Evolutionary conservation across 1,284 basidiomycete genomes (phyloP), one percentile per base, ranked within the genome.

Genomic region (Cutaneotrichosporon cutaneum): DNA sequence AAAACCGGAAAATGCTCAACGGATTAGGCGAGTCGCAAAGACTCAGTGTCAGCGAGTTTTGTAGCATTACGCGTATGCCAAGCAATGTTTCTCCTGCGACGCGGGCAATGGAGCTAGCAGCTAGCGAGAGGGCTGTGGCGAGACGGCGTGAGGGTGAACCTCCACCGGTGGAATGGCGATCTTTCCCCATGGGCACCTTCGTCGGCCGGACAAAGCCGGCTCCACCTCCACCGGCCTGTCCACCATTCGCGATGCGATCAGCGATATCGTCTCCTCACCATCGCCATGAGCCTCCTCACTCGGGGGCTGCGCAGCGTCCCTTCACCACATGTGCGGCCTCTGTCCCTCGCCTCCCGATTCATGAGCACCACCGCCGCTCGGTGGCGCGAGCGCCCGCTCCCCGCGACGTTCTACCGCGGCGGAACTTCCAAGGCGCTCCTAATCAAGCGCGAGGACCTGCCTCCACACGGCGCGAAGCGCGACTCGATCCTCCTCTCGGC

Each of bases 371-470:
- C 35, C 21, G 33, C 52, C 22, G 14, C 18, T 7, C 52, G 33
- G 4, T 22, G 33, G 14, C 58, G 58, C 18, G 47, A 56, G 4
- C 54, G 54, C 24, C 21, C 16, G 26, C 48, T 65, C 22, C 61
- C 62, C 2, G 60, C 63, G 4, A 39, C 56, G 16, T 66, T 66
- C 47, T 66, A 66, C 61, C 83, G 89, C 32, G 89, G 89, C 3
- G 90, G 89, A 1, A 91, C 90, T 0, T 90, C 88, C 21, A 90
- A 90, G 70, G 90, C 89, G 7, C 83, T 91, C 54, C 88, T 88
- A 67, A 71, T 92, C 50, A 82, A 84, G 45, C 81, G 81, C 4
- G 72, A 76, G 1, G 74, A 83, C 64, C 83, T 88, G 14, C 89
- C 86, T 10, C 62, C 68, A 6, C 79, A 84, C 59, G 80, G 75